These are phyloP conservation scores for Glycyrrhiza uralensis DNA, from an alignment of 306 rosid genomes.

Conservation along the genomic window DNA sequence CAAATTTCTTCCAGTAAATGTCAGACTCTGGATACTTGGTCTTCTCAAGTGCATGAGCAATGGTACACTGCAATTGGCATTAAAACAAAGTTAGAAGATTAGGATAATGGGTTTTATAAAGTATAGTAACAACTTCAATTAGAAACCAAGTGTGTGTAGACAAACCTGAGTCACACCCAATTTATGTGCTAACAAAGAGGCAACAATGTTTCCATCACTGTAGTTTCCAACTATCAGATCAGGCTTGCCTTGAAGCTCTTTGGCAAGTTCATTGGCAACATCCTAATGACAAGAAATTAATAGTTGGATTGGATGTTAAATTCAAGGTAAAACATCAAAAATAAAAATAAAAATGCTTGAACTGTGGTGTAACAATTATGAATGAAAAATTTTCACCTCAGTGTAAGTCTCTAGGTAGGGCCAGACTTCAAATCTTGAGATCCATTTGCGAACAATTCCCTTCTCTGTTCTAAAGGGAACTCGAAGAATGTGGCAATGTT, in stretches of 20 bases:
- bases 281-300: constrained; percentile 57
- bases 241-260: constrained; percentile 90
- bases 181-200: constrained; percentile 86
- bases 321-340: constrained; percentile 18
- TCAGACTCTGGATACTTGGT: constrained; percentile 96
- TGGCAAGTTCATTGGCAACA: constrained; percentile 73
- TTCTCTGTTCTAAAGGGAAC: constrained; percentile 84
- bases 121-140: neutral
- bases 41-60: constrained; percentile 98
- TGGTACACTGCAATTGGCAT: constrained; percentile 68
- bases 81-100: neutral
- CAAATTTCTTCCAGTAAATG: constrained; percentile 88
- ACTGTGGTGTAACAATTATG: neutral
- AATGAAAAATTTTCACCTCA: constrained; percentile 48
- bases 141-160: neutral
- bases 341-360: too few relatives aligned
- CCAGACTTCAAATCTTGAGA: constrained; percentile 99
- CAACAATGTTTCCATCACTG: constrained; percentile 98
- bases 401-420: constrained; percentile 90
- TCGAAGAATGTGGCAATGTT: constrained; percentile 79
- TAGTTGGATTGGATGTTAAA: neutral
- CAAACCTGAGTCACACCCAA: constrained; percentile 91
- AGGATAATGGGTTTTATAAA: neutral
- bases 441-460: constrained; percentile 96
- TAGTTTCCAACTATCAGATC: constrained; percentile 96